Conservation (phyloP, 352 stramenopile species). For the Hyaloperonospora brassicae region DNA sequence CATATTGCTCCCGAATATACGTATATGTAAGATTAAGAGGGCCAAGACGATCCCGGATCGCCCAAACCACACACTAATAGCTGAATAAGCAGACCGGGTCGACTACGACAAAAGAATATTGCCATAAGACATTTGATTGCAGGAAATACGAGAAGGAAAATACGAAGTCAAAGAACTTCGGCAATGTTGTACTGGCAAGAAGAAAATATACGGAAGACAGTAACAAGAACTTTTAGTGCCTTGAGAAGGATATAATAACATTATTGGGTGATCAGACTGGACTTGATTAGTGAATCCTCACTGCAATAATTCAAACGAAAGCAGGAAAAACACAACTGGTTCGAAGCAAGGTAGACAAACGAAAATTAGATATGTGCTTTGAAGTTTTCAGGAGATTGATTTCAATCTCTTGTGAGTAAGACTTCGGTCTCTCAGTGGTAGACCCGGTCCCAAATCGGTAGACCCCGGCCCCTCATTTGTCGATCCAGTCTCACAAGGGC, state of each 20-base stretch:
- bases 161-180: not conserved
- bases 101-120: slow-evolving; percentile 1
- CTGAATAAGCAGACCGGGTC: not conserved
- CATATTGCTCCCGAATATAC: not conserved
- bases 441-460: too few species aligned
- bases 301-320: not conserved
- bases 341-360: not conserved
- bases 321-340: not conserved
- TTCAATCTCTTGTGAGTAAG: too few species aligned
- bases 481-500: too few species aligned
- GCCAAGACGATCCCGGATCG: not conserved
- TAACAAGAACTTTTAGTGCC: not conserved
- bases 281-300: not conserved
- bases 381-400: too few species aligned
- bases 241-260: not conserved
- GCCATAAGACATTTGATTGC: not conserved
- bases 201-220: not conserved
- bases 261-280: not conserved
- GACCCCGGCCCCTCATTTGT: too few species aligned
- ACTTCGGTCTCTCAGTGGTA: too few species aligned
- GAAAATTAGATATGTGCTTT: not conserved
- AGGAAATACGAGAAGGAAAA: not conserved
- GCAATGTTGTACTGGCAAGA: not conserved
- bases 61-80: not conserved
- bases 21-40: not conserved